Base-by-base conservation (phyloP, 2,329 filamentous ascomycete genomes). In the Penicillium sp. region DNA sequence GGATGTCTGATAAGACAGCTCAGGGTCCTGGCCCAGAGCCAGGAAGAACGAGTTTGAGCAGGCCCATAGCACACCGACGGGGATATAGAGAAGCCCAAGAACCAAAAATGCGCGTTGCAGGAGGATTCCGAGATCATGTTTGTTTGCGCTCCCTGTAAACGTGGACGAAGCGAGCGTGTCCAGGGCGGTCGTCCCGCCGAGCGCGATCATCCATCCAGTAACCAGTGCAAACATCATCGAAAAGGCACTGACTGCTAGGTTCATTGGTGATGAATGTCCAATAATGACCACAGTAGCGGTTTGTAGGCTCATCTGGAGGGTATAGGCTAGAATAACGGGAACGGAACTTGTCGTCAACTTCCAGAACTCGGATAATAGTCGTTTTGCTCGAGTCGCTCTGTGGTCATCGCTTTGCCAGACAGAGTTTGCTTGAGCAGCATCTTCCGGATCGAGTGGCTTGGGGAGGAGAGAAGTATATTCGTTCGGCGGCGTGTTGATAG, bases 201-300 rank as follows among this genome's bases (percentile, higher is more conserved):
- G 83, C 0, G 88, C 92, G 60, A 96, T 90, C 39, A 96, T 83
- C 91, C 92, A 96, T 0, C 88, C 92, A 0, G 91, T 92, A 22
- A 90, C 88, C 90, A 94, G 92, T 56, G 92, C 92, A 67, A 96
- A 96, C 92, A 96, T 96, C 79, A 95, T 94, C 1, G 90, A 90
- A 70, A 96, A 96, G 0, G 92, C 91, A 1, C 91, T 89, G 0
- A 89, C 90, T 0, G 92, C 90, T 6, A 96, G 79, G 1, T 91
- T 87, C 74, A 95, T 89, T 0, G 92, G 88, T 0, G 90, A 93
- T 0, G 92, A 79, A 2, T 90, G 87, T 10, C 92, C 92, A 3
- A 91, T 91, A 39, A 96, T 88, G 48, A 96, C 79, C 4, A 96
- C 90, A 0, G 91, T 95, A 1, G 90, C 73, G 0, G 92, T 96